A percentile compares a stretch with the other conserved stretches of the same genome.
These are phyloP conservation scores for Aspergillus brasiliensis DNA, from an alignment of 2,329 filamentous ascomycete species.

Conservation along the genomic window DNA sequence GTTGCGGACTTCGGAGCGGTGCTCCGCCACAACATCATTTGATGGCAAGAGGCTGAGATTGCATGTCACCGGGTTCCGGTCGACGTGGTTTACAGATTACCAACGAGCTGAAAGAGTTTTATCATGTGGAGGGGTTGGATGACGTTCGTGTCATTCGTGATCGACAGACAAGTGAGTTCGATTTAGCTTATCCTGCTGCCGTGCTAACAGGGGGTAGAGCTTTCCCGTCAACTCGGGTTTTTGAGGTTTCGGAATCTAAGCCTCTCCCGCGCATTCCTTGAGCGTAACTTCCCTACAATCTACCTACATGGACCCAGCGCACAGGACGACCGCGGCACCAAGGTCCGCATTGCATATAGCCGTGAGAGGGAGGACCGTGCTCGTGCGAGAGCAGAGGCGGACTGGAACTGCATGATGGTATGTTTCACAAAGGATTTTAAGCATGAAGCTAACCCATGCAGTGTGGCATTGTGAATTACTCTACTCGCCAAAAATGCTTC, in stretches of 20 bases:
- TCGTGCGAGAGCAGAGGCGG: constrained; percentile 52
- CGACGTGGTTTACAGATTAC: constrained; percentile 54
- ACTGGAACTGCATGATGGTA: constrained; percentile 61
- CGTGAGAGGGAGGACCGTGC: constrained; percentile 55
- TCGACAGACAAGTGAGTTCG: constrained; percentile 55
- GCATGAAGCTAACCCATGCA: constrained; percentile 26
- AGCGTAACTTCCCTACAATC: constrained; percentile 54
- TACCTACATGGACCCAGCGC: constrained; percentile 51
- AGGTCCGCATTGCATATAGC: constrained; percentile 56
- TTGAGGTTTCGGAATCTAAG: constrained; percentile 55
- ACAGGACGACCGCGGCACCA: constrained; percentile 44
- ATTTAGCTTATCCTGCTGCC: neutral
- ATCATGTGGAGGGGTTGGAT: constrained; percentile 56
- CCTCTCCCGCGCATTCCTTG: constrained; percentile 56
- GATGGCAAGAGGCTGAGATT: constrained; percentile 45
- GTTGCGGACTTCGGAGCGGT: constrained; percentile 19
- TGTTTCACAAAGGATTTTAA: constrained; percentile 12
- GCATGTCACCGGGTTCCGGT: constrained; percentile 38
- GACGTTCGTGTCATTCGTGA: constrained; percentile 62
- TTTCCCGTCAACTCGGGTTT: constrained; percentile 60
- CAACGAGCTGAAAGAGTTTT: constrained; percentile 55
- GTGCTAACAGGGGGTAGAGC: constrained; percentile 41
- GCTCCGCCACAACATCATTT: constrained; percentile 23
- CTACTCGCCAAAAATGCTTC: constrained; percentile 59
- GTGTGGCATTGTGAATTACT: constrained; percentile 61